A percentile compares a stretch with the other conserved stretches of the same genome.
Conservation (phyloP, 768 basidiomycete genomes). For the Gloeopeniophorella convolvens region DNA sequence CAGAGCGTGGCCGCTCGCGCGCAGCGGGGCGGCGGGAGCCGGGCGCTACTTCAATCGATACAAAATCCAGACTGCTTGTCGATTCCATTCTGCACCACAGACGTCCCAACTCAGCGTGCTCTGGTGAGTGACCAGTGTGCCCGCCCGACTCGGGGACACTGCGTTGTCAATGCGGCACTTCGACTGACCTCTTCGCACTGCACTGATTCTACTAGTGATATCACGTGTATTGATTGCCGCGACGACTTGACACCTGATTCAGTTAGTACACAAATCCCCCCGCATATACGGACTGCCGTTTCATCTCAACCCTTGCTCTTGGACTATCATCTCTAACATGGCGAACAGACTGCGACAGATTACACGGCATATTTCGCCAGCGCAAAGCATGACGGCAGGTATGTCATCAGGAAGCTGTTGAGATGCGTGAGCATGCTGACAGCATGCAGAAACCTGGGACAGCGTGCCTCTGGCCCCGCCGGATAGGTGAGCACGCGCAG, state of each 20-base stretch:
- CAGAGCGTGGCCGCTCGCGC: no score
- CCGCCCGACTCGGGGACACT: no score
- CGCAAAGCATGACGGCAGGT: slow-evolving; percentile 38
- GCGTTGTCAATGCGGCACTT: no score
- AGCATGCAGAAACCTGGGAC: slow-evolving; percentile 59
- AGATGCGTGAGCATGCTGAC: slow-evolving; percentile 12
- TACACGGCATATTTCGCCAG: slow-evolving; percentile 41
- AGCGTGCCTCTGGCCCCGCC: slow-evolving; percentile 77
- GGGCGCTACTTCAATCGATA: slow-evolving; percentile 1
- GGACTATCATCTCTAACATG: slow-evolving; percentile 32
- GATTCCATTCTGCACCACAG: not conserved
- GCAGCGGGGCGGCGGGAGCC: not conserved
- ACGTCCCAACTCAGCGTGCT: no score
- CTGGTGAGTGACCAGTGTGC: no score
- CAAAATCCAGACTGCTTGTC: not conserved
- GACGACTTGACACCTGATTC: no score
- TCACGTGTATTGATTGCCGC: no score
- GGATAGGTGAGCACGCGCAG: slow-evolving; percentile 52
- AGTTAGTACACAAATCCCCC: no score
- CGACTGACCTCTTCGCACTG: no score
- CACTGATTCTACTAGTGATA: no score
- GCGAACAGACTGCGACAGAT: slow-evolving; percentile 55
- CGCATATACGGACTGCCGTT: not conserved
- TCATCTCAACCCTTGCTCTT: not conserved
- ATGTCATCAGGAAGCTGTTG: slow-evolving; percentile 21